phyloP scores from a whole-genome alignment of 2,329 filamentous ascomycete genomes.

The Pseudonectria foliicola region DNA sequence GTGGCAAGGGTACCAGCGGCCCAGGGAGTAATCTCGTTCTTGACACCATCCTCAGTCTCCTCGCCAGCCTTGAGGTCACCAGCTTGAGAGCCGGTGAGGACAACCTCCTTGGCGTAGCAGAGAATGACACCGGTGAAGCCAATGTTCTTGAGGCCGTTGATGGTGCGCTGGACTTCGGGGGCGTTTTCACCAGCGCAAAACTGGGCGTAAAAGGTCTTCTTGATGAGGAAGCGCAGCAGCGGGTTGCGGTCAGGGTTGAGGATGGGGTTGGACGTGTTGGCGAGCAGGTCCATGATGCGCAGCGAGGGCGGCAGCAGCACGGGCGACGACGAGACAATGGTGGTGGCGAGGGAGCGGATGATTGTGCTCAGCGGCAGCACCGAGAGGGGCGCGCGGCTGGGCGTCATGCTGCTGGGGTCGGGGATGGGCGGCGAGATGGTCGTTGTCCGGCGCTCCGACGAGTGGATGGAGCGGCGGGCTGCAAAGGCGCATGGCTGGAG shows the following conservation, averaged over 20 bases:
- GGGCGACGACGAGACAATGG: conserved; percentile 62
- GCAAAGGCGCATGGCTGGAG: conserved; percentile 6
- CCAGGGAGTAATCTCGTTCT: conserved; percentile 64
- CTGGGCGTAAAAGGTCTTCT: conserved; percentile 81
- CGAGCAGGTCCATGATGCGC: conserved; percentile 58
- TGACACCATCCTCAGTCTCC: conserved; percentile 42
- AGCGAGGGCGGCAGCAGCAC: conserved; percentile 65
- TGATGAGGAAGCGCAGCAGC: conserved; percentile 61
- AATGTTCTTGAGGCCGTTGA: conserved; percentile 59
- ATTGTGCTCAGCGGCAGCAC: conserved; percentile 60
- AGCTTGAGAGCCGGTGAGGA: conserved; percentile 52
- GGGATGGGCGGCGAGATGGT: conserved; percentile 26
- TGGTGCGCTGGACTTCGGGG: conserved; percentile 58
- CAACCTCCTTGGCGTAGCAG: conserved; percentile 76
- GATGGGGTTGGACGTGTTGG: conserved; percentile 58
- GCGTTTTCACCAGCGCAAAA: conserved; percentile 80
- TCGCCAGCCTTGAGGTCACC: conserved; percentile 38
- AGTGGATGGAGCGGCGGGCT: conserved; percentile 27
- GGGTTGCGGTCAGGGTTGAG: conserved; percentile 72
- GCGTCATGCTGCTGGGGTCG: conserved; percentile 22
- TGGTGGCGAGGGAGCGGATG: conserved; percentile 62
- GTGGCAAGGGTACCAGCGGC: conserved; percentile 66
- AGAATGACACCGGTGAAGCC: conserved; percentile 82
- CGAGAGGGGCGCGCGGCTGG: conserved; percentile 45
- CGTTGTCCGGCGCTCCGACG: conserved; percentile 29